Conservation (phyloP, 495 filamentous ascomycete genomes). For the Xylaria grammica region DNA sequence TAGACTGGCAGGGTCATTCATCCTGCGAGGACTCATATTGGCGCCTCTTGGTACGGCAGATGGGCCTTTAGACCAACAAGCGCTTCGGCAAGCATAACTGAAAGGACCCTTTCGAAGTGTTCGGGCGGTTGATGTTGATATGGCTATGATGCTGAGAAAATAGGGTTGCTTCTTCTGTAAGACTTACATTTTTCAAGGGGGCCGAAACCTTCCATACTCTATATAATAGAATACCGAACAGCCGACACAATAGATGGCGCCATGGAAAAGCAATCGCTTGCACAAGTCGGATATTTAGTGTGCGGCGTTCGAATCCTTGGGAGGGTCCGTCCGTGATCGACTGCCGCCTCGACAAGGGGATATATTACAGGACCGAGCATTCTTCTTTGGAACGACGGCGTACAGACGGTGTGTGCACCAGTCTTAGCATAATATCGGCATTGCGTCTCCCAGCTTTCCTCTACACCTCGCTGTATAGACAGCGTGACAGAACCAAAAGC, state of each 20-base stretch:
- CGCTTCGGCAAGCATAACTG: neutral
- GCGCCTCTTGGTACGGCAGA: neutral
- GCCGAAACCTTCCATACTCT: too few relatives aligned
- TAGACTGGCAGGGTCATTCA: neutral
- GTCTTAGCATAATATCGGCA: conserved; percentile 5
- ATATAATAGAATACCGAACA: conserved; percentile 10
- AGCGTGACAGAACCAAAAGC: conserved; percentile 1
- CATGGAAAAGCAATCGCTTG: conserved; percentile 10
- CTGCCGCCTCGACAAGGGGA: conserved; percentile 18
- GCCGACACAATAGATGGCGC: conserved; percentile 4
- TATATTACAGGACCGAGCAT: conserved; percentile 14
- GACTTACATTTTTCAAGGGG: too few relatives aligned
- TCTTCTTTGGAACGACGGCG: conserved; percentile 8
- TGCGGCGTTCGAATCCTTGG: conserved; percentile 11
- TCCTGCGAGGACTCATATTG: neutral
- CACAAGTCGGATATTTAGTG: conserved; percentile 7
- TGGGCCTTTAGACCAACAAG: neutral
- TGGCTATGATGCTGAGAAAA: too few relatives aligned
- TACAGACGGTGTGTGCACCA: conserved; percentile 17
- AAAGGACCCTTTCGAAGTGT: neutral
- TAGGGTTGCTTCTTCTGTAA: too few relatives aligned
- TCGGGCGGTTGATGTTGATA: too few relatives aligned
- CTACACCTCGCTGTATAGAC: neutral
- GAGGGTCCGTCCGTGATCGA: conserved; percentile 21
- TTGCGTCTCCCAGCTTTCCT: neutral